Conservation (phyloP, 2,329 filamentous ascomycete genomes). For the Penicillium sp. region DNA sequence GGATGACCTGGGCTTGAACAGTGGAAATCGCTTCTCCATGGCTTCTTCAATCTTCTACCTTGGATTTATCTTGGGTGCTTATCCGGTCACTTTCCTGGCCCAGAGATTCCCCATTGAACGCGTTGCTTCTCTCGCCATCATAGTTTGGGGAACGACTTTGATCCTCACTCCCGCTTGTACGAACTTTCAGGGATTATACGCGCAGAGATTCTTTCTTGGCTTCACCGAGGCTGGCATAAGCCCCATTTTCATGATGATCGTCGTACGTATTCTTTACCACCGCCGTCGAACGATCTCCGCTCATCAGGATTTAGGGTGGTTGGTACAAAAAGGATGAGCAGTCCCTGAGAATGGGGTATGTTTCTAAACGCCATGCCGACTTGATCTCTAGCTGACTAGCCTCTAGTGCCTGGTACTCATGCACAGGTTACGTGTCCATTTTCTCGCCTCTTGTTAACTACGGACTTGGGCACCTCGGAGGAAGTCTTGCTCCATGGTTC, state of each 20-base stretch:
- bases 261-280: conserved; percentile 19
- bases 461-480: conserved; percentile 34
- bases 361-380: background rate
- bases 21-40: conserved; percentile 40
- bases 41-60: conserved; percentile 43
- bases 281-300: background rate
- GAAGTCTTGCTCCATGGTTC: conserved; percentile 10
- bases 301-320: background rate
- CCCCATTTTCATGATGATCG: conserved; percentile 50
- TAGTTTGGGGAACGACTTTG: conserved; percentile 15
- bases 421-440: conserved; percentile 40
- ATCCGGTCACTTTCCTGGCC: conserved; percentile 38
- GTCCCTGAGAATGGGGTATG: background rate
- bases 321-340: conserved; percentile 2
- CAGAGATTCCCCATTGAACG: conserved; percentile 42
- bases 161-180: conserved; percentile 13
- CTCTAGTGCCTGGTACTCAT: conserved; percentile 35
- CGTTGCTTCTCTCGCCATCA: conserved; percentile 38
- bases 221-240: conserved; percentile 50
- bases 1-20: conserved; percentile 35
- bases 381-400: background rate
- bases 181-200: conserved; percentile 34
- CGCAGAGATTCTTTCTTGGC: conserved; percentile 49
- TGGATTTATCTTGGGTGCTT: conserved; percentile 43
- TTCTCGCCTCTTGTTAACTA: conserved; percentile 44